These are phyloP conservation scores for Berkeleyomyces rouxiae DNA, from an alignment of 2,329 filamentous ascomycete genomes.

Conservation along the genomic window DNA sequence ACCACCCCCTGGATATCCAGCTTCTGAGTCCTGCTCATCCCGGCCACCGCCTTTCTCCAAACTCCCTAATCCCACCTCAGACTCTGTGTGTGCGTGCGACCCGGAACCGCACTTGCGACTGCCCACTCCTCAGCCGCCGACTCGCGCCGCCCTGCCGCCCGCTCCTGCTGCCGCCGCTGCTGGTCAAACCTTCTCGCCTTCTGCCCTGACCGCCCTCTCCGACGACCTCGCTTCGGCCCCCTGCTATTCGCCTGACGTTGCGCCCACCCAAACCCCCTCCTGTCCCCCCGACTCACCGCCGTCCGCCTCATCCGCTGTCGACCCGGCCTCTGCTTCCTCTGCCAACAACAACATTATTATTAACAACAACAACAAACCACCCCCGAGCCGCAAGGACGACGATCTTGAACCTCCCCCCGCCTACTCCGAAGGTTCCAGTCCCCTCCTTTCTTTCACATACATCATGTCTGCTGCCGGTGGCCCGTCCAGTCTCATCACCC, in stretches of 20 bases:
- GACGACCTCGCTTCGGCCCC: conserved; percentile 22
- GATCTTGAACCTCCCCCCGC: conserved; percentile 90
- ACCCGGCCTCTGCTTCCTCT: not conserved
- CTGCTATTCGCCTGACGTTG: conserved; percentile 14
- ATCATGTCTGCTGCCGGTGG: conserved; percentile 96
- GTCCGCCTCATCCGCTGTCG: not conserved
- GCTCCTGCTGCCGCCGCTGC: conserved; percentile 12
- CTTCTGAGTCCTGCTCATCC: conserved; percentile 34
- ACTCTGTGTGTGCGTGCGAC: conserved; percentile 25
- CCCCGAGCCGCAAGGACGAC: conserved; percentile 56
- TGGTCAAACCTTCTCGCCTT: conserved; percentile 12
- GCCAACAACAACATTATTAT: conserved; percentile 40
- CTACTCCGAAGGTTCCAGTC: conserved; percentile 88
- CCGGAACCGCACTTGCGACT: conserved; percentile 20
- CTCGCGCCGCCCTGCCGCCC: conserved; percentile 12
- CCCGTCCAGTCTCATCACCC: conserved; percentile 95
- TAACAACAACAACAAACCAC: conserved; percentile 52
- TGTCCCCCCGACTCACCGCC: not conserved
- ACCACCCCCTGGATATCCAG: conserved; percentile 44
- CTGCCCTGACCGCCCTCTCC: not conserved
- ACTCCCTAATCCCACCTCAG: conserved; percentile 30
- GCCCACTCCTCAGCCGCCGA: conserved; percentile 16
- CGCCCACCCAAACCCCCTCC: not conserved
- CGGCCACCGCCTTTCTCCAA: conserved; percentile 43
- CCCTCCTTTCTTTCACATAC: conserved; percentile 82